Percentiles rank a stretch among this genome's conserved stretches.
Evolutionary conservation across 768 basidiomycete genomes (phyloP).

Genomic region (Megacollybia marginata): DNA sequence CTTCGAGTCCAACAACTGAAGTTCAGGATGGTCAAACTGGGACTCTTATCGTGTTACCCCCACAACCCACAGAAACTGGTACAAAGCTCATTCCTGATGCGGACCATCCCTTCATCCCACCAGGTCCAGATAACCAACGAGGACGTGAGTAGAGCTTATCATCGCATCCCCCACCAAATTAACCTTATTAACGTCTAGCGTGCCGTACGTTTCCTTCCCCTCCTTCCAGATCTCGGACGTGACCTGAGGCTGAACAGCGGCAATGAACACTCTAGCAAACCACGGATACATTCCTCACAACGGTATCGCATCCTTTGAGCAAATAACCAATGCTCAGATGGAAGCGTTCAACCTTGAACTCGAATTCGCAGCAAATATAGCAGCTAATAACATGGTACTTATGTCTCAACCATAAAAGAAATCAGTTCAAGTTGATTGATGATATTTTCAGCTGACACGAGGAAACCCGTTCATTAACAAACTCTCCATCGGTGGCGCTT

Average conservation of each 20-base stretch:
- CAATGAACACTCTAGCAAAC: slow-evolving; percentile 9
- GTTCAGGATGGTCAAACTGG: slow-evolving; percentile 8
- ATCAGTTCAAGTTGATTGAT: too few species aligned
- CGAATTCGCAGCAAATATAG: slow-evolving; percentile 3
- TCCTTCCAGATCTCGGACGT: not conserved
- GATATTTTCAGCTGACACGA: slow-evolving; percentile 6
- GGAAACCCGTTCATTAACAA: slow-evolving; percentile 10
- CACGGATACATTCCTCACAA: slow-evolving; percentile 6
- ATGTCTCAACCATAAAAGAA: too few species aligned
- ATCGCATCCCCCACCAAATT: not conserved
- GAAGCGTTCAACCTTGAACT: slow-evolving; percentile 11
- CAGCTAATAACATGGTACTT: slow-evolving; percentile 9
- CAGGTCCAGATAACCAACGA: slow-evolving; percentile 2
- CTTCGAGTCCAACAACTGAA: not conserved
- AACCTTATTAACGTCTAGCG: slow-evolving; percentile 1
- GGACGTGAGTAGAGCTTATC: slow-evolving; percentile 5
- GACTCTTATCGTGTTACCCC: slow-evolving; percentile 3
- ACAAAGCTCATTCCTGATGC: slow-evolving; percentile 5
- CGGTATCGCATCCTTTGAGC: slow-evolving; percentile 12
- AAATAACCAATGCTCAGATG: slow-evolving; percentile 9
- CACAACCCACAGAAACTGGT: slow-evolving; percentile 2
- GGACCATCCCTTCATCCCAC: slow-evolving; percentile 11
- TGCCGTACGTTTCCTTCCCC: slow-evolving; percentile 7
- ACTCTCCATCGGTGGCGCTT: slow-evolving; percentile 9
- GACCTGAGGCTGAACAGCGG: slow-evolving; percentile 1